Evolutionary conservation across 352 stramenopile genomes (phyloP).

Genomic region (Saprolegnia diclina): DNA sequence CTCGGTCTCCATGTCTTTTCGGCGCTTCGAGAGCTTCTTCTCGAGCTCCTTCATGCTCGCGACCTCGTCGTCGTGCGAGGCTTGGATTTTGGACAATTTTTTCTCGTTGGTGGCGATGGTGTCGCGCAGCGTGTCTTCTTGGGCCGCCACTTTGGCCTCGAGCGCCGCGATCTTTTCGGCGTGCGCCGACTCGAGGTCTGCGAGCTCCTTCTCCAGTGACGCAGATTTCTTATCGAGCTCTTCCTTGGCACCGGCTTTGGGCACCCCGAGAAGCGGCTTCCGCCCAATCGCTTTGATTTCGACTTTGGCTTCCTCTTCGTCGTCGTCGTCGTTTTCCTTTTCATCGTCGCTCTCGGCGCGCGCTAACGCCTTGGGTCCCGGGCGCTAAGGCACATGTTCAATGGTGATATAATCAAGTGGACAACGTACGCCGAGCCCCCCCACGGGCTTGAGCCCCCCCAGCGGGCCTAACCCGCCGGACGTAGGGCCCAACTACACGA

Average conservation of each 20-base stretch:
- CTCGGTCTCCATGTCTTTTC: constrained; percentile 60
- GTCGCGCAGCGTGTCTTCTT: constrained; percentile 35
- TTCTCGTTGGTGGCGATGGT: constrained; percentile 29
- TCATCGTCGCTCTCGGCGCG: constrained; percentile 38
- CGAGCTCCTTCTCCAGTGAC: constrained; percentile 38
- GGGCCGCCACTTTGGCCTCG: not conserved
- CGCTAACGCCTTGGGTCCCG: constrained; percentile 24
- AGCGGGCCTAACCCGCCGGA: not conserved
- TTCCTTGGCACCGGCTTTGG: constrained; percentile 38
- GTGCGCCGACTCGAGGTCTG: constrained; percentile 38
- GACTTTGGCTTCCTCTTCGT: constrained; percentile 29
- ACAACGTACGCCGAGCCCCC: constrained; percentile 44
- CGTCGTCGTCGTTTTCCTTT: constrained; percentile 30
- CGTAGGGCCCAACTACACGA: not conserved
- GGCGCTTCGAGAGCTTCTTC: constrained; percentile 58
- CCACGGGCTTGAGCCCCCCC: constrained; percentile 40
- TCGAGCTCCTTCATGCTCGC: constrained; percentile 54
- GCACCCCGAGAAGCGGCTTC: constrained; percentile 27
- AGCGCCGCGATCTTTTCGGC: constrained; percentile 31
- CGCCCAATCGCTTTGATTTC: constrained; percentile 23
- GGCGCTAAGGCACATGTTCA: not conserved
- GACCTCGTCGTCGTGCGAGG: constrained; percentile 51
- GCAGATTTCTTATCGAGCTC: constrained; percentile 43
- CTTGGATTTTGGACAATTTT: constrained; percentile 47
- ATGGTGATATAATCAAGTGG: not conserved